Percentiles rank a stretch among this genome's conserved stretches.
Conservation (phyloP, 768 basidiomycete genomes). For the Xerocomellus amylosporus region DNA sequence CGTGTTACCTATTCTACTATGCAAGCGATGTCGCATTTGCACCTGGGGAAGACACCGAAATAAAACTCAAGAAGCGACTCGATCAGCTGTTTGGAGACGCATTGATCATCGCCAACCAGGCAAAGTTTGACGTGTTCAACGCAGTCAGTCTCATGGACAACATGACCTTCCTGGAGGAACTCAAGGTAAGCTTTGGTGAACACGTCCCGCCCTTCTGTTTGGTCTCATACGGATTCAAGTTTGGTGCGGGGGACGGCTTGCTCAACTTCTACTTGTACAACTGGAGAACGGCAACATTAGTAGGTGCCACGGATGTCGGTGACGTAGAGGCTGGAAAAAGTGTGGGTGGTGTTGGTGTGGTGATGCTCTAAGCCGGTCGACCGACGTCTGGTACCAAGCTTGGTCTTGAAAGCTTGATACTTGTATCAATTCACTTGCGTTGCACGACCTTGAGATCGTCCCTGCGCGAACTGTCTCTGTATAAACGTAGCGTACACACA, state of each 20-base stretch:
- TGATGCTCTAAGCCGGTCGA: slow-evolving; percentile 69
- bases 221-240: slow-evolving; percentile 47
- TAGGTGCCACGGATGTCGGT: slow-evolving; percentile 60
- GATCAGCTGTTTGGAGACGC: slow-evolving; percentile 75
- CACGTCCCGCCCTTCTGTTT: not conserved
- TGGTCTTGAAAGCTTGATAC: not conserved
- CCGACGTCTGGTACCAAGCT: not conserved
- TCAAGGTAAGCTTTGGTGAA: slow-evolving; percentile 57
- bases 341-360: slow-evolving; percentile 87
- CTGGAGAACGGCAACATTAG: slow-evolving; percentile 81
- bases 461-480: not conserved
- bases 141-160: slow-evolving; percentile 96
- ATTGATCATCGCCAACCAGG: slow-evolving; percentile 73
- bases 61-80: slow-evolving; percentile 65
- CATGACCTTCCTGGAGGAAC: slow-evolving; percentile 69
- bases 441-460: not conserved
- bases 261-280: slow-evolving; percentile 95
- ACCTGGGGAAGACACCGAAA: slow-evolving; percentile 58
- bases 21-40: slow-evolving; percentile 75
- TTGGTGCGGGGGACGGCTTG: slow-evolving; percentile 89
- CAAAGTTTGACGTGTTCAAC: slow-evolving; percentile 96
- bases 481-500: slow-evolving; percentile 9
- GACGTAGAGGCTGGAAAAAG: slow-evolving; percentile 64
- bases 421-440: not conserved
- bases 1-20: slow-evolving; percentile 96